Conservation (phyloP, 768 basidiomycete species). For the Lepiota venenata region DNA sequence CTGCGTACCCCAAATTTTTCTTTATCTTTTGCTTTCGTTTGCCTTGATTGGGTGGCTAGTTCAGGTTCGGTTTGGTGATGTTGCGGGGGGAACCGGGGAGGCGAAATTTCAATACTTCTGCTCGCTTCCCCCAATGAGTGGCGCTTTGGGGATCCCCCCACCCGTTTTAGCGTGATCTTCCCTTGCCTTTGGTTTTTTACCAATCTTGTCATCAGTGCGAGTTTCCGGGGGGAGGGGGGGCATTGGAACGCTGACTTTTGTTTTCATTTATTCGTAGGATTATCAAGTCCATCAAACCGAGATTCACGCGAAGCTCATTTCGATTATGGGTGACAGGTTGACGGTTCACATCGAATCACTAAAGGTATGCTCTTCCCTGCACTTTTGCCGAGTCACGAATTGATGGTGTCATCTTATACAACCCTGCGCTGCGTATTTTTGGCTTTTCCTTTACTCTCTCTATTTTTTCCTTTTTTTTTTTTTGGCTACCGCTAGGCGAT, state of each 20-base stretch:
- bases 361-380: conserved; percentile 44
- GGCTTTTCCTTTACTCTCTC: background rate
- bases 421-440: conserved; percentile 3
- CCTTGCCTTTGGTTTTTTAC: background rate
- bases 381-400: background rate
- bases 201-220: background rate
- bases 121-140: background rate
- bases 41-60: background rate
- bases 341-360: conserved; percentile 81
- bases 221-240: background rate
- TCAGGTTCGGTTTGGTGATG: background rate
- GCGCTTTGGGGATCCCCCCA: background rate
- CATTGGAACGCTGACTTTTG: background rate
- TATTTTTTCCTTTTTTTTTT: background rate
- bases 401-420: conserved; percentile 1
- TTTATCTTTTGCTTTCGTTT: background rate
- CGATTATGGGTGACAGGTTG: conserved; percentile 96
- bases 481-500: conserved; percentile 51
- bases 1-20: background rate
- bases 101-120: too few species aligned
- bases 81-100: background rate
- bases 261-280: conserved; percentile 48
- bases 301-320: conserved; percentile 95
- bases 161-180: background rate
- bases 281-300: conserved; percentile 99